Evolutionary conservation across 2,329 filamentous ascomycete species (phyloP), one percentile per base, ranked within the genome.

Genomic region (Alternaria panax): DNA sequence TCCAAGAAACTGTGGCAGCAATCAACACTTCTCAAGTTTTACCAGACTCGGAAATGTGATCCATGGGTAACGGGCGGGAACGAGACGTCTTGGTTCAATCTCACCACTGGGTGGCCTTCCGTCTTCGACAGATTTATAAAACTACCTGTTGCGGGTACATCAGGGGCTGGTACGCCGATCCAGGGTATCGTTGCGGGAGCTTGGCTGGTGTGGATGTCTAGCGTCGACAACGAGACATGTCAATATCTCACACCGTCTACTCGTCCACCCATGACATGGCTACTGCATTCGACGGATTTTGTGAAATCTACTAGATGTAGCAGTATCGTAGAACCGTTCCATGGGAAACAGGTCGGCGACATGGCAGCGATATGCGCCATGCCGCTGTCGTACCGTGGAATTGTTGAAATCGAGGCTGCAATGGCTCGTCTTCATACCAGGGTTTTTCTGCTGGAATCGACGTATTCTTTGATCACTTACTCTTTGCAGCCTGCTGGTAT

Each of bases 361-460:
- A 28, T 43, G 32, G 51, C 28, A 45, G 30, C 30, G 32, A 45
- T 8, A 51, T 54, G 53, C 50, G 50, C 60, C 52, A 62, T 60
- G 52, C 57, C 40, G 45, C 43, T 51, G 53, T 51, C 34, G 48
- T 50, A 54, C 57, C 57, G 34, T 60, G 60, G 60, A 47, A 53
- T 45, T 20, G 34, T 32, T 54, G 32, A 48, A 46, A 25, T 56
- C 38, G 57, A 57, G 28, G 42, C 52, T 48, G 52, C 43, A 51
- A 45, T 60, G 40, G 53, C 45, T 57, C 20, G 16, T 42, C 34
- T 18, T 42, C 25, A 34, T 24, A 57, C 47, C 57, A 47, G 28
- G 38, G 34, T 57, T 60, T 60, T 25, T 41, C 53, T 42, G 28
- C 57, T 24, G 53, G 24, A 38, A 52, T 57, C 53, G 22, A 60